Conservation (phyloP, 139 green algal species). For the Picochlorum sp. region DNA sequence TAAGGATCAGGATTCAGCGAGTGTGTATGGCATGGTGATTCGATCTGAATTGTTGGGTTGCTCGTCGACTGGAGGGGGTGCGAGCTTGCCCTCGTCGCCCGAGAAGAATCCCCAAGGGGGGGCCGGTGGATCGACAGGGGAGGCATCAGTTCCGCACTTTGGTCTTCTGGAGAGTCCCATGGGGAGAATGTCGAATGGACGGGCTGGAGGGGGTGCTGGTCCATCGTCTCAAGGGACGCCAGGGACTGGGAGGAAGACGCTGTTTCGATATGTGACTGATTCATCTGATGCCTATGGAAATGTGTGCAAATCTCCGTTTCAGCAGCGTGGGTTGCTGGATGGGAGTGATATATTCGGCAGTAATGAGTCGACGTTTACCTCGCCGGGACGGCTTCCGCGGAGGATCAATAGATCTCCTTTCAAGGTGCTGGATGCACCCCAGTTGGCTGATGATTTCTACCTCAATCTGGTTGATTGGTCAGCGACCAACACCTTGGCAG, state of each 20-base stretch:
- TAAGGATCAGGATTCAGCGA: constrained; percentile 24
- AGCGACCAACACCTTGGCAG: constrained; percentile 82
- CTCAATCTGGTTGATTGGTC: constrained; percentile 98
- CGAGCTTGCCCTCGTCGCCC: constrained; percentile 24
- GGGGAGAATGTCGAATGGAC: constrained; percentile 13
- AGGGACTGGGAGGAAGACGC: constrained; percentile 45
- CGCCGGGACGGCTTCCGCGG: constrained; percentile 43
- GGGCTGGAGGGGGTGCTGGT: not conserved
- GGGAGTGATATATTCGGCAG: constrained; percentile 23
- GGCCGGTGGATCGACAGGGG: not conserved
- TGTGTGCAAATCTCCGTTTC: constrained; percentile 55
- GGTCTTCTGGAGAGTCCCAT: constrained; percentile 8
- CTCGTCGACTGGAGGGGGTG: constrained; percentile 14
- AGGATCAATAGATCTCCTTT: constrained; percentile 88
- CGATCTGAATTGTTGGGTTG: constrained; percentile 61
- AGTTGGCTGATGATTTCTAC: constrained; percentile 94
- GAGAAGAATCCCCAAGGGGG: constrained; percentile 37
- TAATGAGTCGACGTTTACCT: constrained; percentile 18
- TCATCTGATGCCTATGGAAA: constrained; percentile 46
- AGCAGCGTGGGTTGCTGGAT: constrained; percentile 44
- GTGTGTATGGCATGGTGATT: constrained; percentile 69
- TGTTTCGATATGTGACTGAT: constrained; percentile 67
- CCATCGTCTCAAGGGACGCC: not conserved
- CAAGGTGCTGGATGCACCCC: constrained; percentile 84
- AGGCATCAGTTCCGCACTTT: not conserved